phyloP scores from a whole-genome alignment of 768 basidiomycete genomes.

The Lentinula edodes region DNA sequence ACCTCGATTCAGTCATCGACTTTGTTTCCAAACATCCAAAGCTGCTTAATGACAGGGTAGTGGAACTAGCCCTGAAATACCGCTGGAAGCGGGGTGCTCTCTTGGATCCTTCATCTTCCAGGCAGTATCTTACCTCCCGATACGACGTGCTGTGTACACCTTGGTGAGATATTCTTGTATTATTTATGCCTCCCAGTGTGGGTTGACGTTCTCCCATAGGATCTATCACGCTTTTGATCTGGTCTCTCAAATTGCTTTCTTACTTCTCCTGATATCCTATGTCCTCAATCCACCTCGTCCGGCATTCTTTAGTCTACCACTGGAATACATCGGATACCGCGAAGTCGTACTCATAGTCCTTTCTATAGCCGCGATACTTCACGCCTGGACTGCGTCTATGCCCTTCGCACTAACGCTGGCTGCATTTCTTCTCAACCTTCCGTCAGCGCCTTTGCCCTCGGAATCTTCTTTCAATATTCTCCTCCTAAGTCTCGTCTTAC shows the following conservation, averaged over 20 bases:
- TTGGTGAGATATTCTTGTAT: slow-evolving; percentile 25
- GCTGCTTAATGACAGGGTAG: slow-evolving; percentile 35
- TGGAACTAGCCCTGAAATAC: slow-evolving; percentile 30
- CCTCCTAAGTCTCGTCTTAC: slow-evolving; percentile 32
- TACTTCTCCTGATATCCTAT: slow-evolving; percentile 36
- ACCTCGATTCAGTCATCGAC: slow-evolving; percentile 32
- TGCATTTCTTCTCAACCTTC: slow-evolving; percentile 35
- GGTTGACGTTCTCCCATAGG: slow-evolving; percentile 19
- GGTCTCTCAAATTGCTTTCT: slow-evolving; percentile 29
- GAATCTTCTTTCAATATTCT: slow-evolving; percentile 35
- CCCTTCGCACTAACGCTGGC: slow-evolving; percentile 33
- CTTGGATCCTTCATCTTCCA: not conserved
- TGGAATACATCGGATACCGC: slow-evolving; percentile 22
- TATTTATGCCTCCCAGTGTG: not conserved
- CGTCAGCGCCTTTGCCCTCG: slow-evolving; percentile 36
- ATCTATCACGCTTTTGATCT: slow-evolving; percentile 40
- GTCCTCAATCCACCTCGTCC: slow-evolving; percentile 35
- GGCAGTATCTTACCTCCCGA: slow-evolving; percentile 13
- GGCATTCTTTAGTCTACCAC: slow-evolving; percentile 15
- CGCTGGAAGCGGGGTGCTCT: slow-evolving; percentile 32
- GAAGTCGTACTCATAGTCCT: slow-evolving; percentile 34
- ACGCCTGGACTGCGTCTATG: slow-evolving; percentile 24
- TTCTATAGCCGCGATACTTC: slow-evolving; percentile 28
- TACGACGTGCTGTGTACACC: slow-evolving; percentile 40
- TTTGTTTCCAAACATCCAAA: slow-evolving; percentile 24